Base-by-base conservation (phyloP, 768 basidiomycete genomes). In the Phaeolepiota aurea region DNA sequence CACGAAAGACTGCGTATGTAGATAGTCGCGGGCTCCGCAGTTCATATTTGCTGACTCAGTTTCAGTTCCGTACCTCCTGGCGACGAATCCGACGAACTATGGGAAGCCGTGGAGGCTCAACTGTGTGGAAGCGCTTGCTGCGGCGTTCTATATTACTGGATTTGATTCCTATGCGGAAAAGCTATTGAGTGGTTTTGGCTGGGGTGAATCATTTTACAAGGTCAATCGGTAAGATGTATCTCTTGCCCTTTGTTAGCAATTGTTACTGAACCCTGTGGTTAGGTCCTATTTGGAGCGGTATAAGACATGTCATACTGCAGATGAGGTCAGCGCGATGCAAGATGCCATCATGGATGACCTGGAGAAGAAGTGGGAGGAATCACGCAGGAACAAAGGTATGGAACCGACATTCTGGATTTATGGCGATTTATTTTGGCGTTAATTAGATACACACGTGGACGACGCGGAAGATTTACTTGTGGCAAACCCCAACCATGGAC, bases 81-180 rank as follows among this genome's bases (percentile, higher is more conserved):
- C 96, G 0, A 86, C 91, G 0, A 99, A 99, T 58, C 92, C 94
- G 0, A 91, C 91, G 7, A 99, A 99, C 62, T 99, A 98, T 50
- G 96, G 96, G 7, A 92, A 90, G 58, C 96, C 96, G 0, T 97
- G 92, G 91, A 71, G 84, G 37, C 68, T 99, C 30, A 97, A 94
- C 52, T 97, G 94, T 48, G 93, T 88, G 20, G 92, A 94, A 60
- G 88, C 89, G 0, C 72, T 97, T 3, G 93, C 96, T 0, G 96
- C 94, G 0, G 86, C 91, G 0, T 93, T 99, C 51, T 96, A 89
- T 58, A 85, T 98, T 51, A 86, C 88, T 0, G 90, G 93, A 0
- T 89, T 91, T 46, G 74, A 86, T 48, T 55, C 71, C 0, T 83
- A 90, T 54, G 93, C 89, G 0, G 85, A 92, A 38, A 69, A 70